These are phyloP conservation scores for Pleomassaria siparia DNA, from an alignment of 2,329 filamentous ascomycete species.

Conservation along the genomic window DNA sequence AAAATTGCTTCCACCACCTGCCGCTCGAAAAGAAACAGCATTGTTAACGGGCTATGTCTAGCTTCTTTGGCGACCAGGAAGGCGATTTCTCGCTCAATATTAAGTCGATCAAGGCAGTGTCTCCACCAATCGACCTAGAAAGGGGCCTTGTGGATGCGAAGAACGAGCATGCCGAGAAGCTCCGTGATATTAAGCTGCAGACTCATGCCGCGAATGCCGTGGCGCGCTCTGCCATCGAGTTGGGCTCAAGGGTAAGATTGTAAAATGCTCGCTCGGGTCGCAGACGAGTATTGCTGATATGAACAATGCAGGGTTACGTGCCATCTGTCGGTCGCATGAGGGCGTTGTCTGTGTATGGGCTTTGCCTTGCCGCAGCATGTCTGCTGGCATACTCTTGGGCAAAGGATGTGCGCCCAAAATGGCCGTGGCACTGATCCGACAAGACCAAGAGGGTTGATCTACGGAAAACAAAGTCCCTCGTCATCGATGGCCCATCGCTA, in stretches of 20 bases:
- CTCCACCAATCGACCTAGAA: conserved; percentile 26
- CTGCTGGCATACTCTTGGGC: background rate
- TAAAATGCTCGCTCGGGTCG: background rate
- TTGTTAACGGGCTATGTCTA: conserved; percentile 39
- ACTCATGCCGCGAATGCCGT: background rate
- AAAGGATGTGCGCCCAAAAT: background rate
- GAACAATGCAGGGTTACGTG: background rate
- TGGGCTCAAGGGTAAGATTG: background rate
- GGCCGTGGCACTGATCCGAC: background rate
- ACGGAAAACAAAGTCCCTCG: background rate
- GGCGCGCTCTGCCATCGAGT: too few species aligned
- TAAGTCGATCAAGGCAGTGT: conserved; percentile 55
- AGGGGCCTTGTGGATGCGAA: conserved; percentile 18
- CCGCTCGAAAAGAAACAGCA: too few species aligned
- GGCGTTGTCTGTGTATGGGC: background rate
- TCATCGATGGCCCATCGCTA: too few species aligned
- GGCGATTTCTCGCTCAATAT: conserved; percentile 66
- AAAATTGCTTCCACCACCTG: conserved; percentile 18
- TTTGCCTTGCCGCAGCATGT: background rate
- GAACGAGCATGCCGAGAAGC: background rate
- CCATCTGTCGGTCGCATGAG: background rate
- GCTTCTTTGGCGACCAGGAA: conserved; percentile 74
- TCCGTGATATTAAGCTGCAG: background rate
- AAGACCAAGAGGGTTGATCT: background rate
- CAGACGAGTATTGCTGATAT: background rate